Base-by-base conservation (phyloP, 2,329 filamentous ascomycete genomes). In the Alternaria brassicae region DNA sequence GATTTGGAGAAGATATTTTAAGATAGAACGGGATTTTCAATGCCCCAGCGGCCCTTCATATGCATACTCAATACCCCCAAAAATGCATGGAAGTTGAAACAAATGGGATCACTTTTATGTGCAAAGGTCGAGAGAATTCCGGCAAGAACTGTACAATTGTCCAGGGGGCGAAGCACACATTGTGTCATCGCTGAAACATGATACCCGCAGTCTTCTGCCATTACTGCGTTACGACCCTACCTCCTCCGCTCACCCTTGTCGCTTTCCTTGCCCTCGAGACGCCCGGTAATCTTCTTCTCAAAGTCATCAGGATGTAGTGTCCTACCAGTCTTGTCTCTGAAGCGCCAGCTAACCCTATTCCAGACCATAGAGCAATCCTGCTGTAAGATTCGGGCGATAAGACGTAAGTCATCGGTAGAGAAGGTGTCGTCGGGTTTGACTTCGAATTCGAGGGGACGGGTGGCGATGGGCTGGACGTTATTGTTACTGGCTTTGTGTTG, bases 261-360 rank as follows among this genome's bases (percentile, higher is more conserved):
- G 21, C 37, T 52, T 5, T 36, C 17, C 32, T 65, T 59, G 2
- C 54, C 48, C 23, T 65, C 62, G 12, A 71, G 48, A 7, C 15
- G 21, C 3, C 73, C 73, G 0, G 66, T 71, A 47, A 83, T 74
- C 69, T 81, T 82, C 60, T 78, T 74, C 64, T 76, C 72, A 32
- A 83, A 76, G 21, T 81, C 76, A 3, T 81, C 76, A 1, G 80
- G 75, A 62, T 79, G 74, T 25, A 85, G 64, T 3, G 74, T 71
- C 39, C 81, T 74, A 2, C 83, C 83, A 1, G 82, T 85, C 70
- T 79, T 79, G 53, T 84, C 81, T 53, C 74, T 80, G 74, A 85
- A 85, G 23, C 74, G 72, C 51, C 78, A 80, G 45, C 81, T 80
- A 2, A 86, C 73, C 5, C 80, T 70, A 13, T 80, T 61, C 83